Conservation (phyloP, 495 filamentous ascomycete genomes). For the Aspergillus carlsbadensis region DNA sequence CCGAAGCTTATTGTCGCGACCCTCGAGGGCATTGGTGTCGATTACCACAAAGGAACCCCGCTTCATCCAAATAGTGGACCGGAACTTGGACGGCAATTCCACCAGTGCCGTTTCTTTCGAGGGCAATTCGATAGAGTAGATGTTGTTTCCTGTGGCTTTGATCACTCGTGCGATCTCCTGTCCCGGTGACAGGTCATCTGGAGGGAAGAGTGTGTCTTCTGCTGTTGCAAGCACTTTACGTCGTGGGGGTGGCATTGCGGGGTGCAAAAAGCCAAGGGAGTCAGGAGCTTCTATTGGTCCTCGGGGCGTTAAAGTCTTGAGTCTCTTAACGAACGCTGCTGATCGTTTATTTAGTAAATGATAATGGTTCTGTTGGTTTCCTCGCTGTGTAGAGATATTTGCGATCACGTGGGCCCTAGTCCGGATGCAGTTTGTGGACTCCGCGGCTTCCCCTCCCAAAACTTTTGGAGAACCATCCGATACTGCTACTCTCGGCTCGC, state of each 20-base stretch:
- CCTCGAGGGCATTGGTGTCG: constrained; percentile 64
- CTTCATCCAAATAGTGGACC: constrained; percentile 87
- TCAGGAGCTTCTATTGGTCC: neutral
- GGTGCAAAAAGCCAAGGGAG: neutral
- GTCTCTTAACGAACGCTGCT: neutral
- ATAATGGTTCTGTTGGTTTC: neutral
- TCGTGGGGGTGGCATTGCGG: constrained; percentile 69
- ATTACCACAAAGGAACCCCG: constrained; percentile 84
- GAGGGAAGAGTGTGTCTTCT: constrained; percentile 72
- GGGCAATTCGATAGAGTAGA: constrained; percentile 53
- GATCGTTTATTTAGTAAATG: too few species aligned
- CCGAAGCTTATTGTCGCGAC: constrained; percentile 73
- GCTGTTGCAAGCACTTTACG: constrained; percentile 71
- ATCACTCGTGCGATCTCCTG: constrained; percentile 73
- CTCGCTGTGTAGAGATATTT: constrained; percentile 1
- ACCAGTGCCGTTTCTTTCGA: constrained; percentile 40
- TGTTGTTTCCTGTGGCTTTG: constrained; percentile 82
- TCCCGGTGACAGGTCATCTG: constrained; percentile 57
- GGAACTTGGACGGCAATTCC: constrained; percentile 68
- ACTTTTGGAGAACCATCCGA: too few species aligned
- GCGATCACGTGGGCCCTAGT: constrained; percentile 10
- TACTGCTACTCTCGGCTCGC: too few species aligned
- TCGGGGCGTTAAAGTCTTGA: neutral
- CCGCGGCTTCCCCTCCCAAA: neutral
- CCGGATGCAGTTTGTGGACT: neutral